Evolutionary conservation across 768 basidiomycete species (phyloP).

Genomic region (Trametes cinnabarina): DNA sequence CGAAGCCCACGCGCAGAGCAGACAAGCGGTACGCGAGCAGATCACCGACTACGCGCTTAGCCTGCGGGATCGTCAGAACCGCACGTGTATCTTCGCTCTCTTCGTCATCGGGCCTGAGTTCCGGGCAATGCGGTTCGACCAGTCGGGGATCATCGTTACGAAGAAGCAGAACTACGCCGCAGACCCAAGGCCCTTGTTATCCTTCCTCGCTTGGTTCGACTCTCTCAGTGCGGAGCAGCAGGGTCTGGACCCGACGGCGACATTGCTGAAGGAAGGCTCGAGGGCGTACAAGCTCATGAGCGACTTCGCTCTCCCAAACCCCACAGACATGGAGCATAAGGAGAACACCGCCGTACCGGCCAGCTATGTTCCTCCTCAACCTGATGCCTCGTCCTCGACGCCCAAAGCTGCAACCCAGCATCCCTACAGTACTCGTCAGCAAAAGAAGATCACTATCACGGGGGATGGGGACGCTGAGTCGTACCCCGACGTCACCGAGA

Average conservation of each 20-base stretch:
- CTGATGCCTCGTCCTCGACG: no score
- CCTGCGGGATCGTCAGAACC: constrained; percentile 5
- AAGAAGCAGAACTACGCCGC: neutral
- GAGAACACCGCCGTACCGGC: no score
- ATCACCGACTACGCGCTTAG: constrained; percentile 1
- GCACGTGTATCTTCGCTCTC: constrained; percentile 5
- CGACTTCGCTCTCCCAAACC: neutral
- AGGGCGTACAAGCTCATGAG: neutral
- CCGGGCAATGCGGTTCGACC: constrained; percentile 5
- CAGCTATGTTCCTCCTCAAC: no score
- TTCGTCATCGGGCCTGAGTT: neutral
- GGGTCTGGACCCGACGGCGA: constrained; percentile 3
- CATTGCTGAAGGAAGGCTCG: neutral
- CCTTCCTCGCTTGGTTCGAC: neutral
- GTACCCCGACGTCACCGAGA: no score
- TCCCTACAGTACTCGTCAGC: no score
- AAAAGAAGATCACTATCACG: no score
- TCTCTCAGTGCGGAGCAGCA: neutral
- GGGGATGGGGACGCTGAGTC: no score
- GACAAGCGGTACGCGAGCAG: neutral
- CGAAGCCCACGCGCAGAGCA: neutral
- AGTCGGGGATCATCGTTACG: neutral
- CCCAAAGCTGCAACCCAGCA: no score
- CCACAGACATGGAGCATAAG: neutral
- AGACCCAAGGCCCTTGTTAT: neutral